phyloP scores from a whole-genome alignment of 345 rosid species.

The Sisymbrium altissimum region DNA sequence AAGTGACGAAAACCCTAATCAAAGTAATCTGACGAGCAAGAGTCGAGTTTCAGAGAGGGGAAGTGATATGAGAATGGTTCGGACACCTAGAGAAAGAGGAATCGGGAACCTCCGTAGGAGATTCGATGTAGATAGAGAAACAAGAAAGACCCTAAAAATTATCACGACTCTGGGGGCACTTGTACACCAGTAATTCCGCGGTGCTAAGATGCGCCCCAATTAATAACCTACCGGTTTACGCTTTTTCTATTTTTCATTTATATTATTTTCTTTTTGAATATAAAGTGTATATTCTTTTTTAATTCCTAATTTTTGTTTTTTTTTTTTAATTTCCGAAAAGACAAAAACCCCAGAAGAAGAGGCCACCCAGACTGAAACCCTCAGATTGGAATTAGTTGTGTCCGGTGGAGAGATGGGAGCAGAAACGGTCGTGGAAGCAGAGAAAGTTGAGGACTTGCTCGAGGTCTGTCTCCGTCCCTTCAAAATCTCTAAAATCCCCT shows the following conservation, averaged over 20 bases:
- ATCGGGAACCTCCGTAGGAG: conserved; percentile 7
- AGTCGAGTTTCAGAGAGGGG: background rate
- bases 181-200: background rate
- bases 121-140: background rate
- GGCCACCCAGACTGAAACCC: background rate
- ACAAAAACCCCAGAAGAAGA: background rate
- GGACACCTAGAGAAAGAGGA: background rate
- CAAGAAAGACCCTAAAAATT: background rate
- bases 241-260: too few species aligned
- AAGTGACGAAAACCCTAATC: background rate
- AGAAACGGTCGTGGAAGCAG: conserved; percentile 37
- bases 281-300: too few species aligned
- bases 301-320: too few species aligned
- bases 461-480: conserved; percentile 40
- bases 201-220: background rate
- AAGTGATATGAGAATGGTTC: background rate
- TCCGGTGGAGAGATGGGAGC: conserved; percentile 40
- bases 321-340: background rate
- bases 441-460: conserved; percentile 55
- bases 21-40: background rate
- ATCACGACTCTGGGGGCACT: background rate
- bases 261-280: too few species aligned
- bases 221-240: too few species aligned
- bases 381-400: conserved; percentile 2
- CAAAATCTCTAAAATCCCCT: background rate